Evolutionary conservation across 306 rosid genomes (phyloP).

Genomic region (Lablab purpureus): DNA sequence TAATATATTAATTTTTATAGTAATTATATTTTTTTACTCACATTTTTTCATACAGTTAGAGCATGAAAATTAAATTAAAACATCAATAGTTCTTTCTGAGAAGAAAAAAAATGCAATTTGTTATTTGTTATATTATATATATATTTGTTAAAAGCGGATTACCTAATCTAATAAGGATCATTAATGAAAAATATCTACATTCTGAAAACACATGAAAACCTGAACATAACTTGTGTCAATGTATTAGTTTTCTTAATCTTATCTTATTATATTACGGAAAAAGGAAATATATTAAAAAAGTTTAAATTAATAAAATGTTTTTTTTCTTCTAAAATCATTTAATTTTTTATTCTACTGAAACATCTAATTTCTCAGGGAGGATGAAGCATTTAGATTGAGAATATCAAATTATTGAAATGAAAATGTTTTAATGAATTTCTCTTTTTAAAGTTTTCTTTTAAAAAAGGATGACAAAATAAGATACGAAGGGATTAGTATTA

Average conservation of each 20-base stretch:
- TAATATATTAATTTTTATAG: too few species aligned
- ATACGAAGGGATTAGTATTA: neutral
- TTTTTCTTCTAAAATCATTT: too few species aligned
- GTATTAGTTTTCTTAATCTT: neutral
- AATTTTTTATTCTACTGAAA: neutral
- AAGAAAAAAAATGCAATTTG: too few species aligned
- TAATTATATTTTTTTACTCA: too few species aligned
- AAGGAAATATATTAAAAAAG: neutral
- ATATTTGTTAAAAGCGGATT: too few species aligned
- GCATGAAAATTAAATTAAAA: neutral
- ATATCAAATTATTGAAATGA: neutral
- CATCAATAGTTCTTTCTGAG: neutral
- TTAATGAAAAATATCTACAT: neutral
- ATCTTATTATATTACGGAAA: neutral
- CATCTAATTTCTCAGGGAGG: neutral
- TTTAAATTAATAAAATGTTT: neutral
- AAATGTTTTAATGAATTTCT: neutral
- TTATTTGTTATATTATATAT: too few species aligned
- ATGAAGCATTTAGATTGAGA: neutral
- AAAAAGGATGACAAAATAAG: neutral
- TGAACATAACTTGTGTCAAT: neutral
- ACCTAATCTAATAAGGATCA: neutral
- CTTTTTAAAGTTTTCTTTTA: too few species aligned
- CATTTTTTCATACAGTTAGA: too few species aligned
- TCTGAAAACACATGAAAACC: neutral